Base-by-base conservation (phyloP, 2,329 filamentous ascomycete species). In the Chaetomiaceae sp. region DNA sequence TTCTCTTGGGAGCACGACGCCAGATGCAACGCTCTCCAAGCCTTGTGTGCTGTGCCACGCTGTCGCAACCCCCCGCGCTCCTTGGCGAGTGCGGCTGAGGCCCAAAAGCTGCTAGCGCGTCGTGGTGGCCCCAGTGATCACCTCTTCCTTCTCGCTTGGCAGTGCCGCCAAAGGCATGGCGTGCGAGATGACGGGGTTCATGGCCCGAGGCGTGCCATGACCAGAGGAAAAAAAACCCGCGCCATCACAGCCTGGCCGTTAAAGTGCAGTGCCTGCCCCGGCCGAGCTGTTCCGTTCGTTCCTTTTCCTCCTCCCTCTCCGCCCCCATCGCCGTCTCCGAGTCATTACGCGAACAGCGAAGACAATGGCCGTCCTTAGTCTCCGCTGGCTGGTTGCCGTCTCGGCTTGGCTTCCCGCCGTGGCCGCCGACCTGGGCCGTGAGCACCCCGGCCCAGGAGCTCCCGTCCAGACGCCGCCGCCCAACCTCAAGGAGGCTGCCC, bases 51-150 rank as follows among this genome's bases (percentile, higher is more conserved):
- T 19, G 31, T 34, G 43, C 43, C 43, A 46, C 31, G 34, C 34
- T 33, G 37, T 34, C 29, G 5, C n/a, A 9, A 8, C 8, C 14
- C 38, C 12, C 20, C 2, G 22, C 14, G 22, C 17, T 19, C 29
- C 43, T 43, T 42, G 50, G 43, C 29, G 2, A 9, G 23, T 47
- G 43, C 50, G 50, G 50, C 50, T 53, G 50, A 53, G 5, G 40
- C 43, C 43, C 37, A 43, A 44, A 22, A 33, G 19, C 36, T 33
- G 34, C 25, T 54, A 77, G 60, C 39, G 66, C 53, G 0, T 56
- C 47, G 1, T 31, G 15, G 15, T 38, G 33, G 34, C 15, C 25
- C 50, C 49, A 40, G 37, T 40, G 43, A 45, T 45, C 48, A 29
- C 29, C 39, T 20, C 29, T 22, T 37, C 22, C 40, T 20, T 45